Evolutionary conservation across 208 protist species (phyloP), one percentile per base, ranked within the genome.

Genomic region (Acanthamoeba royreba): DNA sequence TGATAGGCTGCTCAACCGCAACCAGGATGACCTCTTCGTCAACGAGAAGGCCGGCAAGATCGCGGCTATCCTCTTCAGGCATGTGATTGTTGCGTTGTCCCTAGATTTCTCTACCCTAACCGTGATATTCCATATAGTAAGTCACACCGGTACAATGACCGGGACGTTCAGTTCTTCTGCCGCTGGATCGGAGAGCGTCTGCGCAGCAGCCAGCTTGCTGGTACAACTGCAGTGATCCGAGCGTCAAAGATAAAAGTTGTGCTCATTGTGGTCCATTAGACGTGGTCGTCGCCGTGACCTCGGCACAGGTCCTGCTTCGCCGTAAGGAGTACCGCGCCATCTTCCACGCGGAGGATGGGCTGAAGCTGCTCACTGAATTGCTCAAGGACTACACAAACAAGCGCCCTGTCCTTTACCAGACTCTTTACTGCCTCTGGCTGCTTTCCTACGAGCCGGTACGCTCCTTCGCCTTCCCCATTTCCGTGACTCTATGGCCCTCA

Each of bases 401-500:
- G 47, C 77, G 77, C 9, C 86, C 63, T 25, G 42, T 92, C 28
- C 52, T 92, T 28, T 92, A 92, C 61, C 58, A 92, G 55, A 53
- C 86, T 11, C 35, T 92, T 33, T 92, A 49, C 45, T 92, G 86
- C 45, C 58, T 92, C 42, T 92, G 86, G 86, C 61, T 92, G 28
- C 35, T 92, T 15, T 92, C 86, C 43, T 92, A 74, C 45, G 86
- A 92, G 35, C 52, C 31, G 25, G 66, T 77, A 45, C 66, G 8
- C 11, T 3, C 22, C 1, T 9, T 35, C 33, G 3, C 66, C 35
- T 40, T 11, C 35, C 0, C 19, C 28, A 5, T 72, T 38, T 9
- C 22, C 28, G 1, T 17, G 49, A 55, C 13, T 9, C 49, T 19
- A 63, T 1, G 61, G 61, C 61, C 61, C 61, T 74, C 61, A 74